Evolutionary conservation across 2,329 filamentous ascomycete species (phyloP).

Genomic region (Blastomyces gilchristii): DNA sequence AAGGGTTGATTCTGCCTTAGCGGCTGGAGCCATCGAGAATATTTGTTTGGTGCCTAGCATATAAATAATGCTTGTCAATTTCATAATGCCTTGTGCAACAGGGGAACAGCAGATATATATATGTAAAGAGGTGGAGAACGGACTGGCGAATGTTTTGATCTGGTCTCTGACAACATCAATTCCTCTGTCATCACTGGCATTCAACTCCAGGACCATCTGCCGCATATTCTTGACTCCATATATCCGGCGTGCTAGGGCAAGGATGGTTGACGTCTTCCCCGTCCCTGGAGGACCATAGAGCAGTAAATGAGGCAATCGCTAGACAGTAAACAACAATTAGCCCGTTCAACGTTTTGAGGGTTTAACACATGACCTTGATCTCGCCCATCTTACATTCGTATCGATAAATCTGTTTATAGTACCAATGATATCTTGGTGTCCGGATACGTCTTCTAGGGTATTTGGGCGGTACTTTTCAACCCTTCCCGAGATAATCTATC

Average conservation of each 20-base stretch:
- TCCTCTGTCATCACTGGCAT: constrained; percentile 91
- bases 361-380: background rate
- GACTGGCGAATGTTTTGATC: constrained; percentile 95
- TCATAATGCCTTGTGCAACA: background rate
- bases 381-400: constrained; percentile 52
- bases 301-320: constrained; percentile 84
- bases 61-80: background rate
- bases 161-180: constrained; percentile 98
- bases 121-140: constrained; percentile 12
- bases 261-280: constrained; percentile 92
- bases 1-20: constrained; percentile 41
- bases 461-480: constrained; percentile 94
- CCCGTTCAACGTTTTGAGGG: background rate
- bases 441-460: constrained; percentile 82
- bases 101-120: too few species aligned
- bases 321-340: constrained; percentile 1
- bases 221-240: constrained; percentile 88
- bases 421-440: constrained; percentile 91
- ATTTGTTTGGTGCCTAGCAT: constrained; percentile 72
- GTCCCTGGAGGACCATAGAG: constrained; percentile 95
- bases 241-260: constrained; percentile 84
- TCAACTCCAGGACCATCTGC: constrained; percentile 97
- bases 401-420: constrained; percentile 98
- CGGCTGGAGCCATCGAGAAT: constrained; percentile 54
- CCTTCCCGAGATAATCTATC: constrained; percentile 40